A percentile compares a stretch with the other conserved stretches of the same genome.
Evolutionary conservation across 2,329 filamentous ascomycete species (phyloP).

Genomic region (Paecilomyces formosus): DNA sequence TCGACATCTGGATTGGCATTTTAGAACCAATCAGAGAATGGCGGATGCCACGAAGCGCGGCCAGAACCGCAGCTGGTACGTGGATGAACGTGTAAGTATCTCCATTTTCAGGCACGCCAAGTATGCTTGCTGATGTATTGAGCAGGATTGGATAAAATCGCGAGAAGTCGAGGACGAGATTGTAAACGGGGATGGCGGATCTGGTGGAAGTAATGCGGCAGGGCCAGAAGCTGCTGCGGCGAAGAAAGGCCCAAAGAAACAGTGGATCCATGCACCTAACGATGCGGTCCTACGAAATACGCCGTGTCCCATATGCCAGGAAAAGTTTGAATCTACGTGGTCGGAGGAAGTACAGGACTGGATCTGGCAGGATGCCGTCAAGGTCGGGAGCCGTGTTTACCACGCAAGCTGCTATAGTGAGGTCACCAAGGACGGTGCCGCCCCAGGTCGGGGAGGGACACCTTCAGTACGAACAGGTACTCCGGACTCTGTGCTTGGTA

Average conservation of each 20-base stretch:
- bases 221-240: constrained; percentile 31
- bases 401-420: constrained; percentile 87
- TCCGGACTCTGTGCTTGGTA: constrained; percentile 61
- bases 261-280: constrained; percentile 78
- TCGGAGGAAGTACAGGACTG: constrained; percentile 90
- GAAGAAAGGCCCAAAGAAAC: constrained; percentile 52
- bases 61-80: constrained; percentile 90
- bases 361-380: constrained; percentile 87
- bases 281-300: constrained; percentile 66
- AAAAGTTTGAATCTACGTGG: constrained; percentile 88
- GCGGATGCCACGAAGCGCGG: constrained; percentile 77
- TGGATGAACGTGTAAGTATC: constrained; percentile 68
- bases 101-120: constrained; percentile 2
- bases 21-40: constrained; percentile 83
- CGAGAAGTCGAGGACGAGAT: constrained; percentile 67
- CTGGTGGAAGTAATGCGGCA: constrained; percentile 32
- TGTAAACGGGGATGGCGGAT: constrained; percentile 35
- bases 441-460: constrained; percentile 20
- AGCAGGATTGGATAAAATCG: constrained; percentile 81
- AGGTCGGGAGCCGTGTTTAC: constrained; percentile 71
- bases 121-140: constrained; percentile 12
- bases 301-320: constrained; percentile 88
- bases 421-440: constrained; percentile 58
- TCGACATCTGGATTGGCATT: constrained; percentile 96
- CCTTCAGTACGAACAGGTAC: constrained; percentile 41